Base-by-base conservation (phyloP, 441 rosid genomes). In the Metrosideros polymorpha region DNA sequence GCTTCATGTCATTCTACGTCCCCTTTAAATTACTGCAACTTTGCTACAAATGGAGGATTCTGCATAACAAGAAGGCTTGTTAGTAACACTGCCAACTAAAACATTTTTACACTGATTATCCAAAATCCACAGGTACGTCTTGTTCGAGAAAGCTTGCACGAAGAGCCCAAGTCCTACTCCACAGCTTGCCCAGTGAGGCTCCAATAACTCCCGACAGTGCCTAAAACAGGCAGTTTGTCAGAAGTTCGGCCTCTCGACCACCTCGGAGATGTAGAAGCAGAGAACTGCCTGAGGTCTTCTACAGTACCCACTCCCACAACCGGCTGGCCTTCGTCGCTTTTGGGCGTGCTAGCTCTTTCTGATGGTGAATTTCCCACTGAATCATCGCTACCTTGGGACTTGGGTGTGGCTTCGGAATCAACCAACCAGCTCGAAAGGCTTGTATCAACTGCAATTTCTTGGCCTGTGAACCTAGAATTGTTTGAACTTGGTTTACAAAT, bases 381-480 rank as follows among this genome's bases (percentile, higher is more conserved):
- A 84, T 43, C 51, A 27, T 83, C 30, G 86, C 92, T 89, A 29
- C 86, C 47, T 50, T 89, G 88, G 29, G 92, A 88, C 84, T 87
- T 84, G 5, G 89, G 85, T 6, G 91, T 89, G 71, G 88, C 85
- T 66, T 89, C 91, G 3, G 92, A 84, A 42, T 57, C 87, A 59
- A 87, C 91, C 87, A 92, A 88, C 97, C 97, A 94, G 86, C 91
- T 92, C 3, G 95, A 94, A n/a, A 94, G 92, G 88, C 95, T 92
- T 27, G 93, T 88, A 83, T 93, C 94, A 61, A 92, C 94, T 10
- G 91, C 90, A 56, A 85, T 71, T 71, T 90, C 93, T 83, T 89
- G 86, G 32, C 87, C 86, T 15, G 12, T 57, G 75, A 47, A 47
- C 87, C 86, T 88, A 14, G 27, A 53, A 2, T 55, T 10, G 17